phyloP scores from a whole-genome alignment of 2,329 filamentous ascomycete species.

The Xylariaceae sp. region DNA sequence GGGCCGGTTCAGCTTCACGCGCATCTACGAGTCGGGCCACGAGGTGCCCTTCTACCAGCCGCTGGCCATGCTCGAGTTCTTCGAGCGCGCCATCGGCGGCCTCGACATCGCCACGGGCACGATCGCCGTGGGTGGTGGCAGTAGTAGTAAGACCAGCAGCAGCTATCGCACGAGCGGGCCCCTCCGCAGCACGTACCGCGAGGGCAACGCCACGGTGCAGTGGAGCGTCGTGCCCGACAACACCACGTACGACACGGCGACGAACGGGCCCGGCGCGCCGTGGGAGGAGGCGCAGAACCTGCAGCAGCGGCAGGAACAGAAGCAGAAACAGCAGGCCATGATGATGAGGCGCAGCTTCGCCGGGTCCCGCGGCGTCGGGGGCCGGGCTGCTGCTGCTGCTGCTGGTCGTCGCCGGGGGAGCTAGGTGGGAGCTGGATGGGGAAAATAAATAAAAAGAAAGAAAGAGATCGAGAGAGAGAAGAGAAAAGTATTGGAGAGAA shows the following conservation, averaged over 20 bases:
- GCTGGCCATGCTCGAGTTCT: constrained; percentile 38
- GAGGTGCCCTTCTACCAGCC: constrained; percentile 48
- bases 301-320: no score
- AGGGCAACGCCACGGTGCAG: constrained; percentile 31
- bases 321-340: no score
- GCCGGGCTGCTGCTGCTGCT: no score
- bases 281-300: constrained; percentile 21
- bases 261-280: constrained; percentile 20
- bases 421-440: no score
- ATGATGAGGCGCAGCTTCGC: constrained; percentile 18
- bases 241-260: constrained; percentile 24
- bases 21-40: constrained; percentile 35
- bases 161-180: constrained; percentile 32
- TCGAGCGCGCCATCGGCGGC: constrained; percentile 39
- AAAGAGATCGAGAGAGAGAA: no score
- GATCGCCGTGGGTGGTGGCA: neutral
- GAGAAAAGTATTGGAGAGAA: no score
- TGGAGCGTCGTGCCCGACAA: constrained; percentile 23
- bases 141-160: no score
- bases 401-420: no score
- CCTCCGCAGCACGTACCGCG: constrained; percentile 34
- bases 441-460: no score
- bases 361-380: constrained; percentile 7
- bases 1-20: constrained; percentile 40
- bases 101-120: constrained; percentile 43